Conservation (phyloP, 2,329 filamentous ascomycete species). For the Fusarium sororula region DNA sequence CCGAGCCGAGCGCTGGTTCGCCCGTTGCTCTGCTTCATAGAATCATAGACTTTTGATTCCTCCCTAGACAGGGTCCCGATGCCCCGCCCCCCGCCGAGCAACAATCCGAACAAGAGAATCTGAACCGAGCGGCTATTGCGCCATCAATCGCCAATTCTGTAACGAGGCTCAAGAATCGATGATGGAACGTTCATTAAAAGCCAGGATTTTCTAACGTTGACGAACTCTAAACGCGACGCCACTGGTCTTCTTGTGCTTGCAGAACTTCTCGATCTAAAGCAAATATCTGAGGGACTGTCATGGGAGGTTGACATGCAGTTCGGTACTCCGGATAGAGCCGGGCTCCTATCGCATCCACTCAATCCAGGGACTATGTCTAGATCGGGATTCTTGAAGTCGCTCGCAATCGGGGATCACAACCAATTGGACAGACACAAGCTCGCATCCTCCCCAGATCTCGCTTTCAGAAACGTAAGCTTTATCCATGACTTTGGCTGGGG, state of each 20-base stretch:
- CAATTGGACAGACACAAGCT: conserved; percentile 36
- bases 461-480: conserved; percentile 41
- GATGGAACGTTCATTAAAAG: neutral
- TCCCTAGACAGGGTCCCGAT: conserved; percentile 15
- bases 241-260: neutral
- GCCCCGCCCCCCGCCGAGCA: conserved; percentile 29
- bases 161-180: conserved; percentile 2
- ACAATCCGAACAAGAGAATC: conserved; percentile 12
- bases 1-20: conserved; percentile 32
- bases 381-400: conserved; percentile 38
- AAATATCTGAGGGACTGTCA: conserved; percentile 1
- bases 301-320: conserved; percentile 13
- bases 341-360: conserved; percentile 42
- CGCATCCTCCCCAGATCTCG: conserved; percentile 35
- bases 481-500: conserved; percentile 29
- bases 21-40: conserved; percentile 21
- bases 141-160: conserved; percentile 11
- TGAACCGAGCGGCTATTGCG: conserved; percentile 11
- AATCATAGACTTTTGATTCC: conserved; percentile 34
- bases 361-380: conserved; percentile 38
- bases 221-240: neutral
- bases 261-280: neutral
- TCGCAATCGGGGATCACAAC: conserved; percentile 37
- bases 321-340: conserved; percentile 26
- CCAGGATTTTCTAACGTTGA: neutral